Conservation (phyloP, 2,329 filamentous ascomycete species). For the Colletotrichum sp. region DNA sequence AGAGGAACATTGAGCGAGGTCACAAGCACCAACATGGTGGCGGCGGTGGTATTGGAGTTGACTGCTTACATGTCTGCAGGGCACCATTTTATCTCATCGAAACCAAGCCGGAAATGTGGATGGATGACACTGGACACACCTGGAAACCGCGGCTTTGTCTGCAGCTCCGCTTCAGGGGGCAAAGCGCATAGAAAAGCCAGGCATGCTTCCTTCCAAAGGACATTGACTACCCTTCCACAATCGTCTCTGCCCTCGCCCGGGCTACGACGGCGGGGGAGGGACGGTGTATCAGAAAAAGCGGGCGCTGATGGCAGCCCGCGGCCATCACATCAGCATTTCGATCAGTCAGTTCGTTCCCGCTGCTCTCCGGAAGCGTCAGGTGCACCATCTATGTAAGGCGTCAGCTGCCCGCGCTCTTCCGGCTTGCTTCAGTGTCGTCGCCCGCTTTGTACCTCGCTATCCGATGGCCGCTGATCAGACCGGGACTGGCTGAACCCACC, state of each 20-base stretch:
- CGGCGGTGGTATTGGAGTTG: background rate
- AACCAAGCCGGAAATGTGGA: background rate
- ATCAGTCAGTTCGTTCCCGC: background rate
- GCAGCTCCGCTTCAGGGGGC: background rate
- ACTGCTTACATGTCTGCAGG: background rate
- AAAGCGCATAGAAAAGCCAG: background rate
- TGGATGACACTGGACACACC: background rate
- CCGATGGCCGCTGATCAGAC: background rate
- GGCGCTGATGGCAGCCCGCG: background rate
- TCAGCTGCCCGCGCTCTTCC: background rate
- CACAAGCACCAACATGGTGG: conserved; percentile 3
- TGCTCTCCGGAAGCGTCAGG: background rate
- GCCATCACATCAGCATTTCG: background rate
- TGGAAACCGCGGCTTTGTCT: background rate
- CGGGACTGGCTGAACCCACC: background rate
- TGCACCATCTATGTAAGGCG: background rate
- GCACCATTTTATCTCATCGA: background rate
- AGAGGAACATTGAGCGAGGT: background rate
- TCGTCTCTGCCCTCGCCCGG: background rate
- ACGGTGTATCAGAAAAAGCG: conserved; percentile 8
- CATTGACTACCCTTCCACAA: background rate
- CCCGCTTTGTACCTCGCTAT: background rate
- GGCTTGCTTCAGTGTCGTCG: background rate
- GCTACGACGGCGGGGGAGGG: background rate
- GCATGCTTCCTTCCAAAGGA: background rate